phyloP scores from a whole-genome alignment of 1,284 basidiomycete genomes.

The Moniliella sp. region DNA sequence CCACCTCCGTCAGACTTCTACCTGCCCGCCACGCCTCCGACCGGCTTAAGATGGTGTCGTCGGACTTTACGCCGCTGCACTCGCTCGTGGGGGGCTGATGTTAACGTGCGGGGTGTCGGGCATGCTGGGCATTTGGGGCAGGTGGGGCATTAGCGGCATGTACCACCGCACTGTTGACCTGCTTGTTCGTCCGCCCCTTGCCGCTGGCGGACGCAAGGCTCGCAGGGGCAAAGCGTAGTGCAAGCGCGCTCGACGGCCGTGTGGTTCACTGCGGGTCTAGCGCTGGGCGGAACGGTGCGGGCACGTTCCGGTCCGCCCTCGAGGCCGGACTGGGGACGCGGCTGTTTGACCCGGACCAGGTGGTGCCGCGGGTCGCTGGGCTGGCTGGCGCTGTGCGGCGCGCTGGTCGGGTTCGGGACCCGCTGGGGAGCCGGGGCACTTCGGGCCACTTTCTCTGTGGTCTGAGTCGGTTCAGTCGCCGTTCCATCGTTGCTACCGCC shows the following conservation, averaged over 20 bases:
- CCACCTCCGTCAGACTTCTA: too few species aligned
- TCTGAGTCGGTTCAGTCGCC: slow-evolving; percentile 17
- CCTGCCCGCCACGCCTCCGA: too few species aligned
- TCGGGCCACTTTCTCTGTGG: slow-evolving; percentile 30
- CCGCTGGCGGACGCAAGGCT: too few species aligned
- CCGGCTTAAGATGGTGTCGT: too few species aligned
- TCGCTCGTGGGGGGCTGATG: slow-evolving; percentile 25
- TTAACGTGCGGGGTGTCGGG: slow-evolving; percentile 19
- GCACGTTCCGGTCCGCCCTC: slow-evolving; percentile 9
- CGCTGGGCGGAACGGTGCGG: slow-evolving; percentile 13
- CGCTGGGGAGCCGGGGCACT: slow-evolving; percentile 26
- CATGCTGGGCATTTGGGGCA: slow-evolving; percentile 14
- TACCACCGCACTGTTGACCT: slow-evolving; percentile 11
- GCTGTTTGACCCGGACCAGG: slow-evolving; percentile 18
- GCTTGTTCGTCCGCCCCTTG: neutral
- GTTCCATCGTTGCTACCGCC: slow-evolving; percentile 19
- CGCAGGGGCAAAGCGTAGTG: slow-evolving; percentile 5
- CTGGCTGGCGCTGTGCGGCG: slow-evolving; percentile 4
- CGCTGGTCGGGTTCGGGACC: slow-evolving; percentile 22
- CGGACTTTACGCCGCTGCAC: slow-evolving; percentile 14
- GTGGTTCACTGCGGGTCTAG: slow-evolving; percentile 14
- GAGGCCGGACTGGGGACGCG: slow-evolving; percentile 8
- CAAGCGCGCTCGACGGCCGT: slow-evolving; percentile 3
- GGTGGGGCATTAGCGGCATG: slow-evolving; percentile 23
- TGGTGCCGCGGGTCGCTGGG: slow-evolving; percentile 2